These are phyloP conservation scores for Barnettozyma pratensis DNA, from an alignment of 805 yeast species.

Conservation along the genomic window DNA sequence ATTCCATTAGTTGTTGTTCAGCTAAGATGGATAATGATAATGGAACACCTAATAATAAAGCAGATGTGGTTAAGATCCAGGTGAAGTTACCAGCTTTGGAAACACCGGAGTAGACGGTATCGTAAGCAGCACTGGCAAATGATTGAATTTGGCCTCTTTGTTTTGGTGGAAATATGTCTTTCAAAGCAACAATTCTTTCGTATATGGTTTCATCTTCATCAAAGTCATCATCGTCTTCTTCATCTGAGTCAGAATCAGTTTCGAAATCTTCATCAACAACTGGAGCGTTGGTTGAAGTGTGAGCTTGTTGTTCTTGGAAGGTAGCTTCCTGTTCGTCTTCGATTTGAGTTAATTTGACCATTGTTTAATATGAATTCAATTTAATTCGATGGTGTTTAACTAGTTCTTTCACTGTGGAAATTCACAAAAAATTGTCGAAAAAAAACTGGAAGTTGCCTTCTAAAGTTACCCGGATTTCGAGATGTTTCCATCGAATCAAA, in stretches of 20 bases:
- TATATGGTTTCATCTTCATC: constrained; percentile 78
- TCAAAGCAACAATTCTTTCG: constrained; percentile 88
- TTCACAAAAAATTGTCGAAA: constrained; percentile 4
- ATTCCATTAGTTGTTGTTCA: constrained; percentile 89
- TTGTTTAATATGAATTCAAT: constrained; percentile 22
- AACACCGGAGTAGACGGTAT: constrained; percentile 42
- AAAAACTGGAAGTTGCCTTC: background rate
- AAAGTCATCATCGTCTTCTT: constrained; percentile 16
- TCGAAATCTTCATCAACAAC: constrained; percentile 42
- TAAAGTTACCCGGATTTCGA: background rate
- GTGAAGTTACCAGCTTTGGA: constrained; percentile 66
- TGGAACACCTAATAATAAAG: constrained; percentile 88
- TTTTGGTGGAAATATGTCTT: constrained; percentile 85
- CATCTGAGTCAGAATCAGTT: constrained; percentile 41
- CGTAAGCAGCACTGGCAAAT: constrained; percentile 28
- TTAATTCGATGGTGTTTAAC: too few relatives aligned
- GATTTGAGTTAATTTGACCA: constrained; percentile 75
- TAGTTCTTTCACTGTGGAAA: background rate
- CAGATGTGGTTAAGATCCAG: constrained; percentile 83
- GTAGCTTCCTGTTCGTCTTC: constrained; percentile 44
- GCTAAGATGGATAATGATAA: constrained; percentile 81
- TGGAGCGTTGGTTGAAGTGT: constrained; percentile 32
- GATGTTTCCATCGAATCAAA: too few relatives aligned
- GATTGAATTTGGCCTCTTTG: constrained; percentile 53
- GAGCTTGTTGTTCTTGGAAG: constrained; percentile 24